Conservation (phyloP, 2,329 filamentous ascomycete species). For the Dendrostoma leiphaemia region DNA sequence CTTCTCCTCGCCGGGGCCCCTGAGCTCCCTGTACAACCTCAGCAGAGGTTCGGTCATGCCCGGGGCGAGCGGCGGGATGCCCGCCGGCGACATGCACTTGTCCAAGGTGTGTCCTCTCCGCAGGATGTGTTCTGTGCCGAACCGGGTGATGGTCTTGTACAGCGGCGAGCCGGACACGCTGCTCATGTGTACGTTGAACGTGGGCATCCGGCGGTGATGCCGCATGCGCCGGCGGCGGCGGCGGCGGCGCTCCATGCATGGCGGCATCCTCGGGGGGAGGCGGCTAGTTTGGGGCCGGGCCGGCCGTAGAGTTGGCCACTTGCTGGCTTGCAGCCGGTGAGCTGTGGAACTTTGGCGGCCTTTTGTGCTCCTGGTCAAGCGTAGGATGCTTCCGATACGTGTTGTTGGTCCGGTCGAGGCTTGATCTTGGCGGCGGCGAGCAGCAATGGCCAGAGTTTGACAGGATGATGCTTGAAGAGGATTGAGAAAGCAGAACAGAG, state of each 20-base stretch:
- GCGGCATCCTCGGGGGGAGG: neutral
- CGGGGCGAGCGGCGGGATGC: neutral
- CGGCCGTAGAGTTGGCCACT: no score
- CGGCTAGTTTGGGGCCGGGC: neutral
- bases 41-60: slow-evolving; percentile 7
- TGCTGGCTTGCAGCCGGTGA: neutral
- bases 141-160: neutral
- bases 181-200: slow-evolving; percentile 1
- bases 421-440: no score
- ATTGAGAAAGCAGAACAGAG: neutral
- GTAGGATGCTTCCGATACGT: neutral
- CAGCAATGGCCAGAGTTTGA: no score
- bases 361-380: neutral
- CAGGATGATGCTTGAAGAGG: neutral
- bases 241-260: neutral
- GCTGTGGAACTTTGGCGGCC: neutral
- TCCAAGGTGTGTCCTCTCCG: slow-evolving; percentile 1
- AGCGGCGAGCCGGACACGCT: slow-evolving; percentile 1
- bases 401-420: no score
- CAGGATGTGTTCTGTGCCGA: neutral
- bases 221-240: slow-evolving; percentile 8
- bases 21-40: slow-evolving; percentile 12
- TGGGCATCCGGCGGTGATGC: slow-evolving; percentile 9
- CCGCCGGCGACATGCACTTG: neutral
- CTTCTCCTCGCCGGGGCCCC: neutral